Base-by-base conservation (phyloP, 352 stramenopile genomes). In the Pythium aphanidermatum region DNA sequence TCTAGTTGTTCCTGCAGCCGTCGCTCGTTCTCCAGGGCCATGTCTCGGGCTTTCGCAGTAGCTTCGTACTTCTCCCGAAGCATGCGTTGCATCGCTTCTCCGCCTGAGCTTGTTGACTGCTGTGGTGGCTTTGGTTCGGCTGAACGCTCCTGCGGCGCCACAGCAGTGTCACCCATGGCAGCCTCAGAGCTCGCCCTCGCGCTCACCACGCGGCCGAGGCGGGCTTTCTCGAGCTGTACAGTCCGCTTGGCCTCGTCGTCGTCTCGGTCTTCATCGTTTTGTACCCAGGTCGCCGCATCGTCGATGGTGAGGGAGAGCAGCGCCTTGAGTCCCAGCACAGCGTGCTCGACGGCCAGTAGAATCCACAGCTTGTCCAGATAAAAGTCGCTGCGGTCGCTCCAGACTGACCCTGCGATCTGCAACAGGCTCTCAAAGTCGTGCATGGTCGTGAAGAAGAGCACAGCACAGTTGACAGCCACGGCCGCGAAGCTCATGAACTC, bases 401-500 rank as follows among this genome's bases (percentile, higher is more conserved):
- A 76, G 2, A 25, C 28, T 7, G 47, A 30, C 0, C 36, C 35
- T 0, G 46, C 36, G 10, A 66, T 46, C 8, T 45, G 12, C 9
- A 87, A 48, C 28, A 84, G 29, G 41, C 68, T 83, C 29, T 87
- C 70, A 34, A 87, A 80, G 42, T 86, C 70, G 9, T 63, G 46
- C n/a, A 64, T 62, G 2, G 65, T 75, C 5, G 70, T 86, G 59
- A 86, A 83, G 57, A 82, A 87, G 20, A 90, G 64, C 33, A 90
- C 69, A 7, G 64, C 70, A 34, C 74, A 87, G 38, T 90, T 90
- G 54, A 90, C 74, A 2, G 73, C 67, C 9, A 91, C 71, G 16
- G 78, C 78, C 9, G 78, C 78, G 43, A 95, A 97, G 51, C 88
- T 93, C 60, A 98, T 95, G 35, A 85, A 81, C 57, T 92, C 71